Evolutionary conservation across 2,329 filamentous ascomycete species (phyloP).

Genomic region (Phaeoacremonium minimum): DNA sequence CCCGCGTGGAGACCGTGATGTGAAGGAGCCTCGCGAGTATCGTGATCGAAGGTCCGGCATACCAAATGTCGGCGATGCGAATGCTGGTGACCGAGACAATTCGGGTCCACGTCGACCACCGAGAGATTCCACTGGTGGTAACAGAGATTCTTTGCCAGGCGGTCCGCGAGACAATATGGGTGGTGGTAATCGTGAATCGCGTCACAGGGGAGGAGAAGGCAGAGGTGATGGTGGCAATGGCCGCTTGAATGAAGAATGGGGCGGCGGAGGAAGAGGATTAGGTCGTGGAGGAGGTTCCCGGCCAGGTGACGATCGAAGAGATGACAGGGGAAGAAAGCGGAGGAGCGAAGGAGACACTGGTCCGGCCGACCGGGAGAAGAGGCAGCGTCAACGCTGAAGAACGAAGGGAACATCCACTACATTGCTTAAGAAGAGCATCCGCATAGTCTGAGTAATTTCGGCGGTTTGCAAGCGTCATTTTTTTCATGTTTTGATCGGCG

Average conservation of each 20-base stretch:
- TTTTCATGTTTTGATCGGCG: too few species aligned
- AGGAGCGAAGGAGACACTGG: constrained; percentile 43
- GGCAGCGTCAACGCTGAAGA: too few species aligned
- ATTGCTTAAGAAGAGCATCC: too few species aligned
- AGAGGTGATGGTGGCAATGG: constrained; percentile 23
- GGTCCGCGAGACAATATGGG: constrained; percentile 17
- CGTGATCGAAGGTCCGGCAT: constrained; percentile 34
- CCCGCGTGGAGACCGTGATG: constrained; percentile 38
- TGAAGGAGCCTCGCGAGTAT: constrained; percentile 27
- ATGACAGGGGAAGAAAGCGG: constrained; percentile 30
- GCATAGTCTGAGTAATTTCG: too few species aligned
- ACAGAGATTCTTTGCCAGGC: constrained; percentile 15
- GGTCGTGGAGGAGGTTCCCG: constrained; percentile 23
- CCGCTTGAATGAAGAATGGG: constrained; percentile 27
- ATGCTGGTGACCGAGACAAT: constrained; percentile 14
- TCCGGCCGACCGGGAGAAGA: constrained; percentile 47
- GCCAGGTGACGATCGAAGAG: constrained; percentile 21
- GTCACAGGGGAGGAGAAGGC: constrained; percentile 21
- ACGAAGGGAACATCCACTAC: too few species aligned
- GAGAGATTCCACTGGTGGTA: constrained; percentile 15
- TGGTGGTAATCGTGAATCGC: constrained; percentile 20
- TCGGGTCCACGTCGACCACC: constrained; percentile 16
- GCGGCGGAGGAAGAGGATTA: constrained; percentile 25
- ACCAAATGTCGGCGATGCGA: constrained; percentile 15
- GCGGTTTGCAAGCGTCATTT: too few species aligned